phyloP scores from a whole-genome alignment of 306 rosid genomes.

The Sphenostylis stenocarpa region DNA sequence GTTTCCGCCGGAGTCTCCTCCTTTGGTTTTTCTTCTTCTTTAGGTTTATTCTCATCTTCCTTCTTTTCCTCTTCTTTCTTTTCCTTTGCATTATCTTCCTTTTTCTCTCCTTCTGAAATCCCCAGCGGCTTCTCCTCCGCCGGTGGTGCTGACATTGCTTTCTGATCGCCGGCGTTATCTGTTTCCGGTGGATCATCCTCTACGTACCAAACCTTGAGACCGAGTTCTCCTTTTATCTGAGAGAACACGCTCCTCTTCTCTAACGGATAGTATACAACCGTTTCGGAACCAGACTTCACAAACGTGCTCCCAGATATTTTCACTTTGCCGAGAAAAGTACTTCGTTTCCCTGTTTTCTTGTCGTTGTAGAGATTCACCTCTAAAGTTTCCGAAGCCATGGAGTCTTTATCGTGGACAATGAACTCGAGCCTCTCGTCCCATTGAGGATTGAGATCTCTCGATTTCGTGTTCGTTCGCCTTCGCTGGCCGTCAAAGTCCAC shows the following conservation, averaged over 20 bases:
- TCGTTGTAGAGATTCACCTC: conserved; percentile 85
- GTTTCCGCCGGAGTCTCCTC: conserved; percentile 32
- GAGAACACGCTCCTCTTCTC: conserved; percentile 93
- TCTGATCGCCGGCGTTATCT: conserved; percentile 20
- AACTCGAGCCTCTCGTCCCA: conserved; percentile 91
- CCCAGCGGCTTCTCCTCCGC: conserved; percentile 44
- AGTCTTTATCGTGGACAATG: conserved; percentile 53
- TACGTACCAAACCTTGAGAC: conserved; percentile 57
- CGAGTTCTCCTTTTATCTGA: conserved; percentile 84
- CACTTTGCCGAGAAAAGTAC: conserved; percentile 81
- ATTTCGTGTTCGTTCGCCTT: conserved; percentile 70
- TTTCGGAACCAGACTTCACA: conserved; percentile 46
- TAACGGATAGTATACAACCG: conserved; percentile 64
- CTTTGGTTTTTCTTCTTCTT: conserved; percentile 39
- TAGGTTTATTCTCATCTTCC: conserved; percentile 25
- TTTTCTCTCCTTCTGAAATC: conserved; percentile 21
- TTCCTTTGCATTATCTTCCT: conserved; percentile 36
- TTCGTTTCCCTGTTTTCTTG: conserved; percentile 65
- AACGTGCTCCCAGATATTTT: conserved; percentile 63
- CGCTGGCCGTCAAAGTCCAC: conserved; percentile 89
- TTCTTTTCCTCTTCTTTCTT: conserved; percentile 43
- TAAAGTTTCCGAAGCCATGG: conserved; percentile 54
- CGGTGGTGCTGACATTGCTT: conserved; percentile 15
- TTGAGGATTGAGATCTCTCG: conserved; percentile 78
- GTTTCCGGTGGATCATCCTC: conserved; percentile 61